phyloP scores from a whole-genome alignment of 139 green algal genomes.

The Astrephomene gubernaculifera region DNA sequence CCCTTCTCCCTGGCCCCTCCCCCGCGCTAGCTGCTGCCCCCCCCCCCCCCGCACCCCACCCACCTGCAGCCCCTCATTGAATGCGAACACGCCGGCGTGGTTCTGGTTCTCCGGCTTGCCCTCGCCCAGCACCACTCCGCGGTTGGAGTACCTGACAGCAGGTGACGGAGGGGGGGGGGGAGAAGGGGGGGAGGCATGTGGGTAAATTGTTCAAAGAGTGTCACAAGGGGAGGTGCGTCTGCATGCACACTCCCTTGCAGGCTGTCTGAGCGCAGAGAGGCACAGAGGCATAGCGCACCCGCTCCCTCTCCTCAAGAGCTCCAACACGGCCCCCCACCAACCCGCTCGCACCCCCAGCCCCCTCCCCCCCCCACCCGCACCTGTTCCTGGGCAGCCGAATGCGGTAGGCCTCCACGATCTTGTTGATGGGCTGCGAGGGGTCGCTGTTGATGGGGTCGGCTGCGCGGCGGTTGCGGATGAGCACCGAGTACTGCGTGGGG shows the following conservation, averaged over 20 bases:
- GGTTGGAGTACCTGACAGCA: conserved; percentile 30
- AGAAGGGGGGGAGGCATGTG: background rate
- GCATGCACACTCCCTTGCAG: no score
- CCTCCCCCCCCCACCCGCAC: background rate
- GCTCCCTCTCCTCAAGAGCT: no score
- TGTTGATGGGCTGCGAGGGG: conserved; percentile 25
- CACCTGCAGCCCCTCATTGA: conserved; percentile 42
- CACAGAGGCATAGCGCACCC: no score
- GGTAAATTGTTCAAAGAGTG: no score
- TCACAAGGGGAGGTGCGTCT: no score
- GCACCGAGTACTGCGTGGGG: conserved; percentile 42
- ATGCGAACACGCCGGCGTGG: conserved; percentile 80
- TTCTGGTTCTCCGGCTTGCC: conserved; percentile 95
- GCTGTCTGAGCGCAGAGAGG: no score
- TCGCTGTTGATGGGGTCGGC: conserved; percentile 32
- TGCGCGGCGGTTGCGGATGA: conserved; percentile 30
- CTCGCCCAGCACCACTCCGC: conserved; percentile 77
- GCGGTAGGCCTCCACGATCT: conserved; percentile 42
- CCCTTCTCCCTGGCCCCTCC: no score
- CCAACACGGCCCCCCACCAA: no score
- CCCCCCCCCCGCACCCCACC: background rate
- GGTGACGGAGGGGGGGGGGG: background rate
- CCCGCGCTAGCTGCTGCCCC: no score
- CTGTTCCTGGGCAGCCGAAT: conserved; percentile 44
- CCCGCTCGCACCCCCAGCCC: no score